Base-by-base conservation (phyloP, 208 protist genomes). In the Paratrypanosoma confusum region DNA sequence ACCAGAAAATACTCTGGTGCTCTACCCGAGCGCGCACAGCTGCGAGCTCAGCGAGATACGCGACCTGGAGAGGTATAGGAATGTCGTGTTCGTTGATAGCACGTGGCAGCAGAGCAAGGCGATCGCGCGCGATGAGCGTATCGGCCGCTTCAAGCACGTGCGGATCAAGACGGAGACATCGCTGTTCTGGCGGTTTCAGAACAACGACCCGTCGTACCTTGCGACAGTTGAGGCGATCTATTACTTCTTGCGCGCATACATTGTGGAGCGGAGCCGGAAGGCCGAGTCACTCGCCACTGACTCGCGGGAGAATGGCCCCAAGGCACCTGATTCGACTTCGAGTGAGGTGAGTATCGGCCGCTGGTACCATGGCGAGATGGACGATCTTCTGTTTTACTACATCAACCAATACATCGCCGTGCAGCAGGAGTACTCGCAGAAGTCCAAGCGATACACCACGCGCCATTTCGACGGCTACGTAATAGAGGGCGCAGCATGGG, bases 191-290 rank as follows among this genome's bases (percentile, higher is more conserved):
- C 69, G 93, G 5, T 95, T 90, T 42, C 85, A 96, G 66, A 91
- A 82, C 51, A 89, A 90, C 50, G 83, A 90, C 42, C 76, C 82
- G 7, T 73, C 72, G 10, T 90, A 88, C 55, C 65, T 97, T 5
- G 83, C 90, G 3, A 96, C 93, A 3, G 92, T 96, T 16, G 93
- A 96, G 65, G 91, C 91, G 5, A 97, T 97, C 49, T 96, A 95
- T 67, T 95, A 93, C 62, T 91, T 95, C 47, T 61, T 93, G 28
- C 65, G 74, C 11, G 82, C 95, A 50, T 95, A 89, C 50, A 70
- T 94, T 28, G 59, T 40, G 0, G 68, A 86, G 16, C 59, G 58
- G 21, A 84, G 79, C 53, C 63, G 63, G n/a, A n/a, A 33, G 27
- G 22, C 25, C n/a, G 50, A 65, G 31, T 32, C 29, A 3, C 20